phyloP scores from a whole-genome alignment of 1,284 basidiomycete species.

The Trichosporon asahii region DNA sequence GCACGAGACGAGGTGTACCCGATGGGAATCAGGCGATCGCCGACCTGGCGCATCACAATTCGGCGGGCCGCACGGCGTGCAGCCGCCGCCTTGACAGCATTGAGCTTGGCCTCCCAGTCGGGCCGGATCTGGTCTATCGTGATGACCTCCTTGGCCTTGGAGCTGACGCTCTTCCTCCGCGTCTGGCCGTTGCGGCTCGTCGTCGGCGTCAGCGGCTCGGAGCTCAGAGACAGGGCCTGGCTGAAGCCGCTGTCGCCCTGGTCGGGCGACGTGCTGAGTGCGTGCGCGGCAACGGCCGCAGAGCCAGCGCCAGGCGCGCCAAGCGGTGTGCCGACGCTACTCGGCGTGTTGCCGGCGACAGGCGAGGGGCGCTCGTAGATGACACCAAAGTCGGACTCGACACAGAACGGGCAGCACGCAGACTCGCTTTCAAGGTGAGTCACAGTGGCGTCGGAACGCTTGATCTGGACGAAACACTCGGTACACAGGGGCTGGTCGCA shows the following conservation, averaged over 20 bases:
- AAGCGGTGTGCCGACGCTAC: slow-evolving; percentile 8
- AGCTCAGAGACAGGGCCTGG: slow-evolving; percentile 26
- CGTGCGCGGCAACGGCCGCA: slow-evolving; percentile 24
- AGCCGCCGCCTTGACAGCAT: slow-evolving; percentile 80
- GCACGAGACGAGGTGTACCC: slow-evolving; percentile 67
- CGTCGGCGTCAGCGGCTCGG: background rate
- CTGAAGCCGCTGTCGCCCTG: slow-evolving; percentile 56
- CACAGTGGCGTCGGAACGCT: slow-evolving; percentile 85
- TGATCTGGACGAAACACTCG: slow-evolving; percentile 99
- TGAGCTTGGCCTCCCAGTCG: slow-evolving; percentile 90
- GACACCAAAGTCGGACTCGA: slow-evolving; percentile 93
- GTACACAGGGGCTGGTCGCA: slow-evolving; percentile 98
- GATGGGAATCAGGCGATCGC: slow-evolving; percentile 92
- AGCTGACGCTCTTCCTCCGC: slow-evolving; percentile 53
- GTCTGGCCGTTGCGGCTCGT: slow-evolving; percentile 32
- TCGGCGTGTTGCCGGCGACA: slow-evolving; percentile 15
- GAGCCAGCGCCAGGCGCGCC: slow-evolving; percentile 14
- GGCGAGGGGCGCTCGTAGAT: slow-evolving; percentile 72
- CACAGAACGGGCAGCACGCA: slow-evolving; percentile 93
- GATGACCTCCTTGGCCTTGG: slow-evolving; percentile 67
- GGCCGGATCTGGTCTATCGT: slow-evolving; percentile 89
- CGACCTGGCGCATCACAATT: slow-evolving; percentile 98
- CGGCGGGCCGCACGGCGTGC: slow-evolving; percentile 85
- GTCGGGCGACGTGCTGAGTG: slow-evolving; percentile 56
- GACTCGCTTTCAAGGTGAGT: slow-evolving; percentile 89